Conservation (phyloP, 768 basidiomycete species). For the Suillus decipiens region DNA sequence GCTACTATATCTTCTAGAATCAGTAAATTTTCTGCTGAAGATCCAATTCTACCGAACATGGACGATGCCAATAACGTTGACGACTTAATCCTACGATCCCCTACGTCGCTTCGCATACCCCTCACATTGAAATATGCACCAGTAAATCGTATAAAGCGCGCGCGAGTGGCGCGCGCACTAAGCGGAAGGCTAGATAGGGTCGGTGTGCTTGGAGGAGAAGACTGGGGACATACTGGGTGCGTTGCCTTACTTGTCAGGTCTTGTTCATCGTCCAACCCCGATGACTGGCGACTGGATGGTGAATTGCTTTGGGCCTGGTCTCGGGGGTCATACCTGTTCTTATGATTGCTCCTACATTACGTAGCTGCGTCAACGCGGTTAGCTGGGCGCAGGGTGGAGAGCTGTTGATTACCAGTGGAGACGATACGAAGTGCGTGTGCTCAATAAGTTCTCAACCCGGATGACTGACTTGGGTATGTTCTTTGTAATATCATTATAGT, state of each 20-base stretch:
- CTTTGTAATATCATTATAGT: constrained; percentile 34
- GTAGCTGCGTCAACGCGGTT: constrained; percentile 75
- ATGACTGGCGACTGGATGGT: background rate
- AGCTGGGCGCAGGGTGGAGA: constrained; percentile 72
- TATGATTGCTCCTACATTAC: background rate
- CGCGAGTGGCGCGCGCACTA: constrained; percentile 19
- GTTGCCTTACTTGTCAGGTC: constrained; percentile 13
- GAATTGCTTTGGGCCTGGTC: background rate
- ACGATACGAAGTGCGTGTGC: constrained; percentile 62
- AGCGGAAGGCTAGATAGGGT: constrained; percentile 56
- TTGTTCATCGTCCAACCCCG: background rate
- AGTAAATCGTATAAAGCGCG: constrained; percentile 10
- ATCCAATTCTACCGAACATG: background rate
- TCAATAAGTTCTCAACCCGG: background rate
- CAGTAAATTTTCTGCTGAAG: background rate
- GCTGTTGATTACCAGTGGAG: constrained; percentile 68
- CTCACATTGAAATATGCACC: constrained; percentile 5
- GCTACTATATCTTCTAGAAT: no score
- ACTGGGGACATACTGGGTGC: constrained; percentile 70
- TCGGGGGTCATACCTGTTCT: background rate
- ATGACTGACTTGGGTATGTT: background rate
- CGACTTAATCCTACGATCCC: background rate
- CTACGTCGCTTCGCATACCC: background rate
- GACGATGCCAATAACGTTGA: background rate
- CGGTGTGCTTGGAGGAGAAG: constrained; percentile 66